A percentile compares a stretch with the other conserved stretches of the same genome.
Evolutionary conservation across 2,329 filamentous ascomycete genomes (phyloP).

Genomic region (Metarhizium sp.): DNA sequence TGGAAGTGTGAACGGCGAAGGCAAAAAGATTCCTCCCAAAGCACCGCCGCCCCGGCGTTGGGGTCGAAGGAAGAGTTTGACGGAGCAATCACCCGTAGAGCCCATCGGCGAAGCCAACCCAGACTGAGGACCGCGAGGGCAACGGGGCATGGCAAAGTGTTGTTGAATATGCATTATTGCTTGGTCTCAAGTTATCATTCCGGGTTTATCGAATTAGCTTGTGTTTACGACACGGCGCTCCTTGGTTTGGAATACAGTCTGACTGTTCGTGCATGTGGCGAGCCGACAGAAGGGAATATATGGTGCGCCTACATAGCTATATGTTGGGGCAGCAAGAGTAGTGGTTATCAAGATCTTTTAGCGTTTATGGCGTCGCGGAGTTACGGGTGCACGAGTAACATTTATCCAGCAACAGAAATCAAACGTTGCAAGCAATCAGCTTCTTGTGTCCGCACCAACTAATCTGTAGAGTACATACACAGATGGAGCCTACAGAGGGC

Average conservation of each 20-base stretch:
- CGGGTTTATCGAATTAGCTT: not conserved
- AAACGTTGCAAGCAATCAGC: not conserved
- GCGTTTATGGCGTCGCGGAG: not conserved
- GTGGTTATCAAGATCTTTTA: not conserved
- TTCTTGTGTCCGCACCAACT: not conserved
- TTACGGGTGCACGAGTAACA: not conserved
- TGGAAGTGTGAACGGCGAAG: conserved; percentile 18
- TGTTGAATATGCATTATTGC: not conserved
- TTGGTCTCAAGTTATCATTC: not conserved
- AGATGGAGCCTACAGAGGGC: not conserved
- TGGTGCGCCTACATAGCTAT: not conserved
- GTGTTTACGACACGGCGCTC: not conserved
- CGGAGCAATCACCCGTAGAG: conserved; percentile 18
- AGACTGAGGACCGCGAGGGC: not conserved
- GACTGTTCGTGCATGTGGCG: not conserved
- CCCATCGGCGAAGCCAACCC: not conserved
- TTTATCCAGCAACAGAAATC: not conserved
- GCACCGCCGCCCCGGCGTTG: conserved; percentile 36
- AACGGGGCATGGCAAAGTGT: not conserved
- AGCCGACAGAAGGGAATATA: not conserved
- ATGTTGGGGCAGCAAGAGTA: not conserved
- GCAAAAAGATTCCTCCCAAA: conserved; percentile 35
- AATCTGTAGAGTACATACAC: not conserved
- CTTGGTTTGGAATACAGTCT: not conserved
- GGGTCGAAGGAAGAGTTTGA: conserved; percentile 27